A percentile compares a stretch with the other conserved stretches of the same genome.
Evolutionary conservation across 2,329 filamentous ascomycete species (phyloP).

Genomic region (Paecilomyces variotii): DNA sequence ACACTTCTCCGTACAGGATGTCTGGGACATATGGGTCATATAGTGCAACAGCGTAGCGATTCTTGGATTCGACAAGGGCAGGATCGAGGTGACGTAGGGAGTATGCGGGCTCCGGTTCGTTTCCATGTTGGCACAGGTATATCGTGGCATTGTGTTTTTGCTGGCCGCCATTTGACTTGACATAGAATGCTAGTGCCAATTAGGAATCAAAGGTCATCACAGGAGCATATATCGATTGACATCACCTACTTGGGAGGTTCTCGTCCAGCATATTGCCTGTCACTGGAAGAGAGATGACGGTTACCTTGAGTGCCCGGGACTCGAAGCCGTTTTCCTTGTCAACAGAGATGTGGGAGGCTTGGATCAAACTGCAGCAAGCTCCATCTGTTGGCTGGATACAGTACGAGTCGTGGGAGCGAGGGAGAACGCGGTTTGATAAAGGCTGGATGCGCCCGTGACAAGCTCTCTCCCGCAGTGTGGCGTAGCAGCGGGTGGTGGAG

Average conservation of each 20-base stretch:
- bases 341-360: neutral
- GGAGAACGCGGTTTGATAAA: neutral
- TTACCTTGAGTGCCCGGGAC: neutral
- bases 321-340: neutral
- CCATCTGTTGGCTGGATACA: neutral
- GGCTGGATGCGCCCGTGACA: neutral
- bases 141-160: constrained; percentile 32
- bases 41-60: constrained; percentile 79
- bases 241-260: constrained; percentile 63
- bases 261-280: constrained; percentile 71
- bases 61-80: constrained; percentile 58
- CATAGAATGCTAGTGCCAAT: constrained; percentile 46
- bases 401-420: neutral
- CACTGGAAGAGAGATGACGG: neutral
- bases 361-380: neutral
- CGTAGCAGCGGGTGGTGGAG: neutral
- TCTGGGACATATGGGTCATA: constrained; percentile 74
- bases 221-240: constrained; percentile 3
- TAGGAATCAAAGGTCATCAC: constrained; percentile 3
- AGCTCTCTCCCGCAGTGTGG: neutral
- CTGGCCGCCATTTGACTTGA: constrained; percentile 43
- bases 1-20: constrained; percentile 78
- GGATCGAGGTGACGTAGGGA: constrained; percentile 71
- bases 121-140: constrained; percentile 60
- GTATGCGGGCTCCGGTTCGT: constrained; percentile 72